Evolutionary conservation across 2,329 filamentous ascomycete species (phyloP).

Genomic region (Tympanopsis confertula): DNA sequence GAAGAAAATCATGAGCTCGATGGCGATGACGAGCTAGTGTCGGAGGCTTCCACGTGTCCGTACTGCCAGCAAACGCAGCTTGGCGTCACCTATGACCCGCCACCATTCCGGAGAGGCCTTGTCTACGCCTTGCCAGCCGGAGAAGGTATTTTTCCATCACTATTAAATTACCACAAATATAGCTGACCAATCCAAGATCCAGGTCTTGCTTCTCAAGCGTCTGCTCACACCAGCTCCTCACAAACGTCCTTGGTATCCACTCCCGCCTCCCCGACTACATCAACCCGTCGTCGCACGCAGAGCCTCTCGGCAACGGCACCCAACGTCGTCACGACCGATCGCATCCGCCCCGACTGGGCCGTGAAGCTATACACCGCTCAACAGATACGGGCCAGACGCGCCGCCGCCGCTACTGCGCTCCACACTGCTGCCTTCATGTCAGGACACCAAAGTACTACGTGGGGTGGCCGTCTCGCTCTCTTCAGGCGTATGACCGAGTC

Average conservation of each 20-base stretch:
- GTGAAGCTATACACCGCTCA: conserved; percentile 77
- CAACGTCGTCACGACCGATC: conserved; percentile 83
- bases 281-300: conserved; percentile 34
- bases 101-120: conserved; percentile 76
- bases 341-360: conserved; percentile 86
- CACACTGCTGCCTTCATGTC: conserved; percentile 92
- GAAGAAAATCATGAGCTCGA: not conserved
- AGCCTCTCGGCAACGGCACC: conserved; percentile 72
- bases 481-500: conserved; percentile 41
- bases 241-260: too few species aligned
- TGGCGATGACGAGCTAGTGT: conserved; percentile 57
- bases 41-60: conserved; percentile 81
- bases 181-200: too few species aligned
- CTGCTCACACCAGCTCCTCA: too few species aligned
- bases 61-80: conserved; percentile 95
- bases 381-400: conserved; percentile 71
- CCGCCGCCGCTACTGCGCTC: conserved; percentile 83
- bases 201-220: too few species aligned
- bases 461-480: conserved; percentile 27
- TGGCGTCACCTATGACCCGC: conserved; percentile 86
- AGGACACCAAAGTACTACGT: conserved; percentile 43
- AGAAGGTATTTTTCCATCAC: too few species aligned
- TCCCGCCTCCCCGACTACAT: too few species aligned
- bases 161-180: too few species aligned
- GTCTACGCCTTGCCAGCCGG: conserved; percentile 46